Percentiles rank a stretch among this genome's conserved stretches.
Conservation (phyloP, 352 stramenopile species). For the Pythium dissotocum region DNA sequence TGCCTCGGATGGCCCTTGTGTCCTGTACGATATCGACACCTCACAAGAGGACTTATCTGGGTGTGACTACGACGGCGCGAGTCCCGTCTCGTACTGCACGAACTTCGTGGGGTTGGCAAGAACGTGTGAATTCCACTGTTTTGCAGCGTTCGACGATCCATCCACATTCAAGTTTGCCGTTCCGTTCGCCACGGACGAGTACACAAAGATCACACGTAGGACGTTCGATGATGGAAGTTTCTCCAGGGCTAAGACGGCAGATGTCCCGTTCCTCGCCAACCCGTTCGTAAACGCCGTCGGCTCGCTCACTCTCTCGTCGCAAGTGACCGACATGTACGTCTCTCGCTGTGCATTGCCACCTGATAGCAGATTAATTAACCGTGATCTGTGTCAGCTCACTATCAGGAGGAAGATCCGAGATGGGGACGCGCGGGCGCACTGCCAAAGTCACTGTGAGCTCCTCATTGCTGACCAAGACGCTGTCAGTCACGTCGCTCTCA, state of each 20-base stretch:
- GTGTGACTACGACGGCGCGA: background rate
- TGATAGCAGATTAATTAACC: too few relatives aligned
- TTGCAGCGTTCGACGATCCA: background rate
- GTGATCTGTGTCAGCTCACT: background rate
- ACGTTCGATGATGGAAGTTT: background rate
- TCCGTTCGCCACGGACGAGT: background rate
- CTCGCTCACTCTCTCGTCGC: background rate
- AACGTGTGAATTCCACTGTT: background rate
- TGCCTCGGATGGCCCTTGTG: background rate
- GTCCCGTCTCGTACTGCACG: background rate
- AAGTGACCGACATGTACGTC: background rate
- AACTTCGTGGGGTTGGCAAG: background rate
- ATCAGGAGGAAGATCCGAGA: background rate
- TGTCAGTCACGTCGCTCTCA: background rate
- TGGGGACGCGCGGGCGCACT: background rate
- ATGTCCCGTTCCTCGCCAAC: background rate
- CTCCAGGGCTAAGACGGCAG: background rate
- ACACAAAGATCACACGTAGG: background rate
- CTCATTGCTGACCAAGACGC: background rate
- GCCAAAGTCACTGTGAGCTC: background rate
- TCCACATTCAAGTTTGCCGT: background rate
- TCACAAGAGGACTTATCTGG: background rate
- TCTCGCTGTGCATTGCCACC: background rate
- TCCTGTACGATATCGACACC: background rate
- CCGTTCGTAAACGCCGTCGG: background rate